Conservation (phyloP, 1,284 basidiomycete genomes). For the Somion occarium region DNA sequence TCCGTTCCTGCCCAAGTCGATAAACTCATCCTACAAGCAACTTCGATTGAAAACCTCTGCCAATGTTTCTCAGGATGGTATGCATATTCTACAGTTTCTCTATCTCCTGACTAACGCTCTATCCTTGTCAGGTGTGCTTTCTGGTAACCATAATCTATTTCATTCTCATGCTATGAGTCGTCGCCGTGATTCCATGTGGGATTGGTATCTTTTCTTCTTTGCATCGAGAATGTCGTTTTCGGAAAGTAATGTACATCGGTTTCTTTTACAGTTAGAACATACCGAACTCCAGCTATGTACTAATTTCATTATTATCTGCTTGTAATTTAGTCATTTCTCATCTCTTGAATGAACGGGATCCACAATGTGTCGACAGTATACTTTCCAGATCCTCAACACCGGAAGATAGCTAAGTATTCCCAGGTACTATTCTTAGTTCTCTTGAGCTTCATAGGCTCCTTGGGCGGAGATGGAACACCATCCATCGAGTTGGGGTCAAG, state of each 20-base stretch:
- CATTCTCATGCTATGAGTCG: background rate
- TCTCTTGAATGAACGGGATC: background rate
- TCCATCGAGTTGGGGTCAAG: too few relatives aligned
- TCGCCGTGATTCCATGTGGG: background rate
- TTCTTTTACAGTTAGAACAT: background rate
- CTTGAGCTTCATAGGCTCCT: too few relatives aligned
- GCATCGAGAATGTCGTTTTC: too few relatives aligned
- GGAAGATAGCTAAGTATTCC: too few relatives aligned
- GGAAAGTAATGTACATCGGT: background rate
- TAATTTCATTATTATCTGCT: background rate
- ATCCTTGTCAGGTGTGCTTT: constrained; percentile 33
- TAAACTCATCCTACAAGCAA: constrained; percentile 88
- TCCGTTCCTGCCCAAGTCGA: constrained; percentile 81
- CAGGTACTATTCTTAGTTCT: too few relatives aligned
- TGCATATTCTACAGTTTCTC: constrained; percentile 15
- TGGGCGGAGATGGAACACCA: too few relatives aligned
- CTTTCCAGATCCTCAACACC: too few relatives aligned
- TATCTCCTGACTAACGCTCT: background rate
- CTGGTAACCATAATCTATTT: constrained; percentile 26
- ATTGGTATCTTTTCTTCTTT: background rate
- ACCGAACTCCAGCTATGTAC: background rate
- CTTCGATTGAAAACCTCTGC: constrained; percentile 88
- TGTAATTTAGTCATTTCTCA: background rate
- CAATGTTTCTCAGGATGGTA: constrained; percentile 96
- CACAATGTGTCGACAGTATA: too few relatives aligned